Evolutionary conservation across 148 eudicot species (phyloP), one percentile per base, ranked within the genome.

Genomic region (Rhododendron kiyosumense): DNA sequence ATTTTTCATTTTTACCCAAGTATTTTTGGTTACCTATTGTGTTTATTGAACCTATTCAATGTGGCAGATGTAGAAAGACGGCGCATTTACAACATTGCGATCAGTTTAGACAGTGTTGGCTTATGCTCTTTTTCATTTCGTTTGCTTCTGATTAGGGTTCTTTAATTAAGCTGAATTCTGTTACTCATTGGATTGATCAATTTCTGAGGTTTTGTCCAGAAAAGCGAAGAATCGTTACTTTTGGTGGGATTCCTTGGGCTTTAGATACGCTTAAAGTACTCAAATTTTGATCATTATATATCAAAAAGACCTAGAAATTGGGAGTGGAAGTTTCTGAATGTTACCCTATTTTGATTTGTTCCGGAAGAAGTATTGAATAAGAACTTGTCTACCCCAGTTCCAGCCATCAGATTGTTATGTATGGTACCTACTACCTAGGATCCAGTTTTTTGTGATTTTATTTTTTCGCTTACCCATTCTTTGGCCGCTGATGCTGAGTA

Each of bases 41-140:
- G 51, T 1, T 79, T 14, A 3, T 76, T 24, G 51, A 75, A 59
- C 78, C 48, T 82, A 10, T 74, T n/a, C 74, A 30, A 28, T 48
- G 24, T 48, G 82, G 86, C 84, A 96, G 99, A 97, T 57, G 97
- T 96, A 78, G 99, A 94, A 88, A 89, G 96, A 87, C 87, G 98
- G 46, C 89, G 99, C 86, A 6, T 48, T 13, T 49, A 49, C 14
- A 97, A 94, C 83, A 94, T 95, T 77, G 97, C 94, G 34, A 95
- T 95, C 87, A 94, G 94, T 30, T 83, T 95, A 63, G 99, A 95
- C 86, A 94, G 98, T 85, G 89, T 96, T 79, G 97, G 98, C 87
- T 97, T 96, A 90, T 86, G 87, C 43, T 57, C 59, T 79, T 45
- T 36, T 22, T 28, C 17, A 15, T 13, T 57, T 32, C 38, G n/a